Conservation (phyloP, 805 yeast genomes). For the Candida chauliodis region DNA sequence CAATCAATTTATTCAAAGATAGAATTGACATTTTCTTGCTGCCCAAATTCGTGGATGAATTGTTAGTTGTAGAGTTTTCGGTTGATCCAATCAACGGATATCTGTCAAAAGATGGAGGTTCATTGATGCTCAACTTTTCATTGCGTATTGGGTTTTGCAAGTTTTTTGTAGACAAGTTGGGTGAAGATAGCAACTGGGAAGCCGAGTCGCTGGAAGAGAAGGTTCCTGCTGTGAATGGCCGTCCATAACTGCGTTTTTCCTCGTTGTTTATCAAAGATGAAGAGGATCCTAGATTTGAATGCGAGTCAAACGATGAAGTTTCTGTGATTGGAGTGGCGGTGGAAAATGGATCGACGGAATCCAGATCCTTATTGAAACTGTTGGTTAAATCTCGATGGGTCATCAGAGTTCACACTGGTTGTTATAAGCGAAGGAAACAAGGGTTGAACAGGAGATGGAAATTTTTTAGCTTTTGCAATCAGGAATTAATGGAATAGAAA, state of each 20-base stretch:
- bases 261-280: background rate
- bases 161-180: background rate
- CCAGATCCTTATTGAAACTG: slow-evolving; percentile 3
- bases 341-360: too few relatives aligned
- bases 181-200: slow-evolving; percentile 1
- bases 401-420: too few relatives aligned
- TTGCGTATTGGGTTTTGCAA: background rate
- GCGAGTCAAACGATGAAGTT: slow-evolving; percentile 4
- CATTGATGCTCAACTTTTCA: slow-evolving; percentile 17
- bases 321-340: slow-evolving; percentile 1
- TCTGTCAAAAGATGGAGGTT: slow-evolving; percentile 60
- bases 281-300: background rate
- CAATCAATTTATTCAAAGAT: slow-evolving; percentile 35
- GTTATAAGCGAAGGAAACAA: background rate
- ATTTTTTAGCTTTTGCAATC: too few relatives aligned
- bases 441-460: background rate
- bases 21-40: background rate
- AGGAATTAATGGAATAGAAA: too few relatives aligned
- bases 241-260: background rate
- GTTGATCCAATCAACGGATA: slow-evolving; percentile 49
- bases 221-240: slow-evolving; percentile 7
- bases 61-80: background rate
- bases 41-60: background rate
- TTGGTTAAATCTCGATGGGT: slow-evolving; percentile 10
- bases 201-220: background rate